Evolutionary conservation across 1,284 basidiomycete genomes (phyloP).

Genomic region (Schizophyllum commune): DNA sequence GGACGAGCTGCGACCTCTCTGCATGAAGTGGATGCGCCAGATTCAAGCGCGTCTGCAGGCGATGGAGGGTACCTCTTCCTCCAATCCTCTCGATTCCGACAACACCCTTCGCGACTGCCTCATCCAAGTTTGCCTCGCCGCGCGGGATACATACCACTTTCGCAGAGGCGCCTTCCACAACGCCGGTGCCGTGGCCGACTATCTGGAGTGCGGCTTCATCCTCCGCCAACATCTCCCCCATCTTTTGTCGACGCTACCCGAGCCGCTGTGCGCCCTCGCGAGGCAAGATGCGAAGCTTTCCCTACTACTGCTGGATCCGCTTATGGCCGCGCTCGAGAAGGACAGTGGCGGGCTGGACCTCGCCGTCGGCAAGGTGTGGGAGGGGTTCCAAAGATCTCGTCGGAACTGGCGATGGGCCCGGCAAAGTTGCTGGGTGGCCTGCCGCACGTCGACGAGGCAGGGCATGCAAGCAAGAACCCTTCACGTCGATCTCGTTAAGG

Average conservation of each 20-base stretch:
- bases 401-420: conserved; percentile 14
- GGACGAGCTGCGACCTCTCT: conserved; percentile 20
- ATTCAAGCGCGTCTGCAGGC: conserved; percentile 9
- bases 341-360: conserved; percentile 20
- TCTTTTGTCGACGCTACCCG: not conserved
- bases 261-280: conserved; percentile 2
- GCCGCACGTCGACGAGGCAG: not conserved
- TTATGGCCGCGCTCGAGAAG: not conserved
- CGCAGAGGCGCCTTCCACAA: not conserved
- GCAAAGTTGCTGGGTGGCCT: conserved; percentile 11
- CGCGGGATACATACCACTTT: not conserved
- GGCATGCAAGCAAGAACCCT: conserved; percentile 17
- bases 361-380: conserved; percentile 30
- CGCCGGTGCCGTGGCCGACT: not conserved
- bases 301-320: not conserved
- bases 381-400: conserved; percentile 13
- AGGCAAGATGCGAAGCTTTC: conserved; percentile 1
- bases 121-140: not conserved
- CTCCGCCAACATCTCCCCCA: conserved; percentile 18
- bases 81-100: conserved; percentile 13
- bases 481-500: conserved; percentile 32
- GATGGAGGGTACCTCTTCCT: conserved; percentile 14
- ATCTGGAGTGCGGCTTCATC: not conserved
- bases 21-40: conserved; percentile 29
- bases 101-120: conserved; percentile 16